phyloP scores from a whole-genome alignment of 371 early-diverging fungal genomes.

The Dinochytrium kinnereticum region DNA sequence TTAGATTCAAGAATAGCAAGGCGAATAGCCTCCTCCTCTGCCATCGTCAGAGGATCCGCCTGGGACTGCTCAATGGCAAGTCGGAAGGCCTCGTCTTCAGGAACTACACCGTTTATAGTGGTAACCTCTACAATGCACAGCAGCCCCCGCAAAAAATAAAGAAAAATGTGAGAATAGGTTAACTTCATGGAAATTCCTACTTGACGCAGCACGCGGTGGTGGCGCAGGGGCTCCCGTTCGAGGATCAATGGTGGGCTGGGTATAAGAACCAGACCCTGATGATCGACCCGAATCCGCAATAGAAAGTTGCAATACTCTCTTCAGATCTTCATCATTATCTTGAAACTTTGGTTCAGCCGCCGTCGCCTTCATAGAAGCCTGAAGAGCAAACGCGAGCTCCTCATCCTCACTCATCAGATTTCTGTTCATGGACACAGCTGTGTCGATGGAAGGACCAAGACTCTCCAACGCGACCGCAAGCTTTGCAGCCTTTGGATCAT shows the following conservation, averaged over 20 bases:
- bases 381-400: conserved; percentile 12
- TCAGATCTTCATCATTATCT: background rate
- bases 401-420: conserved; percentile 12
- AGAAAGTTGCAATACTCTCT: conserved; percentile 3
- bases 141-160: background rate
- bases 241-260: background rate
- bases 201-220: background rate
- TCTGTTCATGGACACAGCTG: conserved; percentile 2
- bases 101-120: background rate
- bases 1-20: conserved; percentile 7
- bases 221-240: background rate
- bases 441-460: conserved; percentile 9
- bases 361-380: conserved; percentile 10
- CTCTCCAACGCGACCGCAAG: background rate
- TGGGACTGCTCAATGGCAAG: conserved; percentile 3
- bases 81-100: conserved; percentile 7
- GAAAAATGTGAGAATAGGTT: background rate
- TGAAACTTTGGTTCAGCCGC: background rate
- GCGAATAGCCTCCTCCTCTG: conserved; percentile 7
- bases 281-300: background rate
- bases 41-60: background rate
- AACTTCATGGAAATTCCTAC: too few species aligned
- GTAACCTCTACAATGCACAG: background rate
- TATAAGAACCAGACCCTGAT: background rate
- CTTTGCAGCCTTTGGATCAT: conserved; percentile 3